Conservation (phyloP, 2,329 filamentous ascomycete genomes). For the Cladorrhinum sp. region DNA sequence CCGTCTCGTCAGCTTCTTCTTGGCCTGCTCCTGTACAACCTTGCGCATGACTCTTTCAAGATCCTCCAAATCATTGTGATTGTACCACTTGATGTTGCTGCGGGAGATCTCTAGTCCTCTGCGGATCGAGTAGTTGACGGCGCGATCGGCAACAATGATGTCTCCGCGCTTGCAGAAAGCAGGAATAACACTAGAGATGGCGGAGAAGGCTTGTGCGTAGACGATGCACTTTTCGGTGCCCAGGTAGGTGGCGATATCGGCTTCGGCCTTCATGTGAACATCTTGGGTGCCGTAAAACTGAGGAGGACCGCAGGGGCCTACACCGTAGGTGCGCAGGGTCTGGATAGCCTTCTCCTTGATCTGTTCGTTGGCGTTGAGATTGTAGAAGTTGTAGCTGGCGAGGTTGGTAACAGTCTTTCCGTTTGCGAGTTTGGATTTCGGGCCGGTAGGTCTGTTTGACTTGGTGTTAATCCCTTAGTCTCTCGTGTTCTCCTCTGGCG, state of each 20-base stretch:
- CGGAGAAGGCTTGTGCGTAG: conserved; percentile 94
- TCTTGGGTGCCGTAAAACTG: conserved; percentile 99
- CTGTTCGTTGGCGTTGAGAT: conserved; percentile 87
- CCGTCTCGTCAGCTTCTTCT: conserved; percentile 81
- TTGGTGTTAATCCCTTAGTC: neutral
- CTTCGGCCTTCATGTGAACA: conserved; percentile 95
- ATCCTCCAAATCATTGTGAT: conserved; percentile 95
- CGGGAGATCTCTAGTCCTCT: conserved; percentile 92
- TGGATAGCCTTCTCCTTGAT: conserved; percentile 95
- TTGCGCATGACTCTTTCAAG: conserved; percentile 80
- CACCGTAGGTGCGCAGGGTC: conserved; percentile 90
- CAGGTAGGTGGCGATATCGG: conserved; percentile 85
- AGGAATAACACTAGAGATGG: conserved; percentile 94
- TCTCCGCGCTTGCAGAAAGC: conserved; percentile 96
- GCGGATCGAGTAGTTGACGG: conserved; percentile 88
- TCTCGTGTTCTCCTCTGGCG: neutral
- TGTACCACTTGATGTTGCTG: conserved; percentile 88
- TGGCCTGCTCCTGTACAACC: conserved; percentile 81
- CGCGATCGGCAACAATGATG: conserved; percentile 92
- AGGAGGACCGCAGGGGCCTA: conserved; percentile 92
- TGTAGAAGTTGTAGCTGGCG: conserved; percentile 95
- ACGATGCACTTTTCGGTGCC: conserved; percentile 88
- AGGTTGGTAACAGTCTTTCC: conserved; percentile 91
- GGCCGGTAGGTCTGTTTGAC: conserved; percentile 69
- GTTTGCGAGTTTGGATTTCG: conserved; percentile 82